Conservation (phyloP, 2,329 filamentous ascomycete species). For the Fusarium paranaense region DNA sequence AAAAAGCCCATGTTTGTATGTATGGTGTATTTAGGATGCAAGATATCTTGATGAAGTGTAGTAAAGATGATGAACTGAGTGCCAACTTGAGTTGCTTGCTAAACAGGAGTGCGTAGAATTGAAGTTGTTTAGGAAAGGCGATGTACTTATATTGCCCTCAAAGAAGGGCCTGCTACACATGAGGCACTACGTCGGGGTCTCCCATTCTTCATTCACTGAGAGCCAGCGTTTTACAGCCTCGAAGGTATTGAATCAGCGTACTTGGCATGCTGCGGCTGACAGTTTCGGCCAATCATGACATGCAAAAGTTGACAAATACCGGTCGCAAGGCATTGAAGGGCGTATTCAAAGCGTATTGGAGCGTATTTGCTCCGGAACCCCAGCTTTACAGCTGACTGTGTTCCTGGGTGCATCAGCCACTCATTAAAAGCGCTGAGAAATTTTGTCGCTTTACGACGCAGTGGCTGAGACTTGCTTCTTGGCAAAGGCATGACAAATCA, state of each 20-base stretch:
- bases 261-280: neutral
- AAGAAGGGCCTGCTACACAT: neutral
- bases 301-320: neutral
- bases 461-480: neutral
- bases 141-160: neutral
- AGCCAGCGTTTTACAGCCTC: neutral
- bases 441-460: neutral
- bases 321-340: neutral
- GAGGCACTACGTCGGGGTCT: neutral
- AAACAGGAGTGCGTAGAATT: neutral
- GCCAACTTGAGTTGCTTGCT: neutral
- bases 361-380: neutral
- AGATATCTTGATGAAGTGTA: neutral
- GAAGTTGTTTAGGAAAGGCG: neutral
- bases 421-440: neutral
- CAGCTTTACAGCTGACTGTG: neutral
- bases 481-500: neutral
- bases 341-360: neutral
- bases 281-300: neutral
- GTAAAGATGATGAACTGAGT: neutral
- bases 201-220: neutral
- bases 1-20: conserved; percentile 15
- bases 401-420: neutral
- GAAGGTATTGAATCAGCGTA: neutral
- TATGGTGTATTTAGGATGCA: neutral